phyloP scores from a whole-genome alignment of 345 rosid genomes.

The Passiflora organensis region DNA sequence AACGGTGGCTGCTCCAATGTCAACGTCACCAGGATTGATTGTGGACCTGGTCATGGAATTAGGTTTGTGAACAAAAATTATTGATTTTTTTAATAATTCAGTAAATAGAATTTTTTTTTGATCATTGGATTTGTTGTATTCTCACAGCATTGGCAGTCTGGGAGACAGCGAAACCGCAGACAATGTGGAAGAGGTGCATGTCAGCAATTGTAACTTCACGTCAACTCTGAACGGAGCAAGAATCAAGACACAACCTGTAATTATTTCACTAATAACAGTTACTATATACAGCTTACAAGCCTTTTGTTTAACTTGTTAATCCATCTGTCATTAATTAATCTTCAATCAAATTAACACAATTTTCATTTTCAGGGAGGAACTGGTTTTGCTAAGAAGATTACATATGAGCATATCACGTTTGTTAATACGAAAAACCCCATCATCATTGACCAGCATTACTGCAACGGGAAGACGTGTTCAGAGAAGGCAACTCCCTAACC shows the following conservation, averaged over 20 bases:
- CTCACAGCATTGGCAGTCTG: conserved; percentile 51
- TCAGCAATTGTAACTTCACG: conserved; percentile 34
- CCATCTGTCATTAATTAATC: too few relatives aligned
- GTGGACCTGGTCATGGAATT: conserved; percentile 16
- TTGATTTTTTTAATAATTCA: background rate
- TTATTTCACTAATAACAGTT: too few relatives aligned
- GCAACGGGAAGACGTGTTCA: too few relatives aligned
- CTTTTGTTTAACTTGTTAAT: too few relatives aligned
- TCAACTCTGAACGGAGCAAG: conserved; percentile 43
- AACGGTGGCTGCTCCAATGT: conserved; percentile 1
- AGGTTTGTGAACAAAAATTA: background rate
- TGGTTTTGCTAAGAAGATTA: too few relatives aligned
- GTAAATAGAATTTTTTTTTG: background rate
- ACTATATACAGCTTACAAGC: too few relatives aligned
- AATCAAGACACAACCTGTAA: conserved; percentile 54
- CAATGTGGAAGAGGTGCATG: conserved; percentile 33
- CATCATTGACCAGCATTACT: too few relatives aligned
- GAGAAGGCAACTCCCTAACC: too few relatives aligned
- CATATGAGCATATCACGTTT: too few relatives aligned
- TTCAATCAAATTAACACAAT: too few relatives aligned
- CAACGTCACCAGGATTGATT: background rate
- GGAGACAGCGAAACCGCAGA: conserved; percentile 28
- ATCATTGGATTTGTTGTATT: background rate
- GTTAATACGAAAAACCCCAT: too few relatives aligned
- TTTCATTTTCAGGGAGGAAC: too few relatives aligned